A percentile compares a stretch with the other conserved stretches of the same genome.
Evolutionary conservation across 768 basidiomycete genomes (phyloP).

Genomic region (Lactarius akahatsu): DNA sequence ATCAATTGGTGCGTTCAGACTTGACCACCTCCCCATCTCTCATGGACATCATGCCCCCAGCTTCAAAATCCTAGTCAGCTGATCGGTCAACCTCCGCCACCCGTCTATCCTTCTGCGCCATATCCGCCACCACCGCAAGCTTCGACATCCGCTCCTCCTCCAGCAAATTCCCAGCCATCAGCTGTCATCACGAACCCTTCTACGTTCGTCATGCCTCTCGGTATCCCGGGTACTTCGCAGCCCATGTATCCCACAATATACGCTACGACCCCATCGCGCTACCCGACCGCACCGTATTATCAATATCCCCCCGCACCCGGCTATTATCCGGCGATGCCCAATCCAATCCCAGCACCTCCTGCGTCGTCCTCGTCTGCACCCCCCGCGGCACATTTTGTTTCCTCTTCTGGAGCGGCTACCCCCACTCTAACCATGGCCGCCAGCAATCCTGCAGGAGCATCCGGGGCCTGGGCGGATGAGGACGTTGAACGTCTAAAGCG

Average conservation of each 20-base stretch:
- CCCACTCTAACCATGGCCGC: constrained; percentile 27
- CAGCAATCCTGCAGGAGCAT: constrained; percentile 45
- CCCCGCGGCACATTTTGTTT: constrained; percentile 23
- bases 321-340: constrained; percentile 33
- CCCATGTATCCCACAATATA: constrained; percentile 41
- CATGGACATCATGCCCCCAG: constrained; percentile 39
- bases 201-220: constrained; percentile 70
- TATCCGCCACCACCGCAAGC: constrained; percentile 34
- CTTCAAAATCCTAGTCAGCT: constrained; percentile 73
- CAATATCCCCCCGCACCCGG: constrained; percentile 43
- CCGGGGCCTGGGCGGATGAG: constrained; percentile 77
- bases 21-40: constrained; percentile 9
- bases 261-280: constrained; percentile 40
- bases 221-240: constrained; percentile 44
- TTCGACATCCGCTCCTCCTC: constrained; percentile 34
- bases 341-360: constrained; percentile 22
- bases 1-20: constrained; percentile 57
- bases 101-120: constrained; percentile 46
- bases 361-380: constrained; percentile 35
- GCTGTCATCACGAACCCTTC: constrained; percentile 67
- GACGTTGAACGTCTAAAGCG: constrained; percentile 68
- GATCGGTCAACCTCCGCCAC: constrained; percentile 63
- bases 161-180: constrained; percentile 39
- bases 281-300: constrained; percentile 66
- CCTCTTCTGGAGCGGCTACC: constrained; percentile 20